A percentile compares a stretch with the other conserved stretches of the same genome.
phyloP scores from a whole-genome alignment of 1,284 basidiomycete genomes.

The Boletus mariae region DNA sequence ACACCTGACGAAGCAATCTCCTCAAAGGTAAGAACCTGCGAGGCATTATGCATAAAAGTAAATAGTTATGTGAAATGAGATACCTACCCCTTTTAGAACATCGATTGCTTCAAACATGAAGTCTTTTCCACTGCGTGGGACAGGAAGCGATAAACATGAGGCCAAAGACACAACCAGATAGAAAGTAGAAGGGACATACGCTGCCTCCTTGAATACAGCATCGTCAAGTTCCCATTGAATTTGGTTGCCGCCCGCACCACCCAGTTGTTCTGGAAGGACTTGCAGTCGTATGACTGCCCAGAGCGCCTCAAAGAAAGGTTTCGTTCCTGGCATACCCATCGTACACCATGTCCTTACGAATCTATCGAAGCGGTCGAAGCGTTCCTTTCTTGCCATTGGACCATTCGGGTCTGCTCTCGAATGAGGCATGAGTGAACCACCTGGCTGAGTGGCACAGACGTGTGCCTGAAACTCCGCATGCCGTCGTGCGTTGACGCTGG shows the following conservation, averaged over 20 bases:
- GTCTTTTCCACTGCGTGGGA: slow-evolving; percentile 63
- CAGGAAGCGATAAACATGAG: slow-evolving; percentile 12
- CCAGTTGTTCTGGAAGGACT: slow-evolving; percentile 64
- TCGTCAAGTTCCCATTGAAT: slow-evolving; percentile 82
- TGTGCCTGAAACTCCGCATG: slow-evolving; percentile 77
- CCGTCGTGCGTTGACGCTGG: slow-evolving; percentile 61
- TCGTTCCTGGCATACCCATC: slow-evolving; percentile 75
- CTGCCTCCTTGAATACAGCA: slow-evolving; percentile 79
- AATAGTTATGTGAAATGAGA: slow-evolving; percentile 14
- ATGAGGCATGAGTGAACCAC: slow-evolving; percentile 67
- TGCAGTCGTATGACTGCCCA: slow-evolving; percentile 76
- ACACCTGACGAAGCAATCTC: slow-evolving; percentile 48
- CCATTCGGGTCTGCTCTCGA: slow-evolving; percentile 60
- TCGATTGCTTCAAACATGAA: slow-evolving; percentile 82
- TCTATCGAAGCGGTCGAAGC: slow-evolving; percentile 63
- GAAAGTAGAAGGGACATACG: slow-evolving; percentile 48
- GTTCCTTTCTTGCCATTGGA: slow-evolving; percentile 64
- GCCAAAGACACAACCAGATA: slow-evolving; percentile 4
- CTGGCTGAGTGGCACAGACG: slow-evolving; percentile 65
- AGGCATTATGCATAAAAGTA: slow-evolving; percentile 4
- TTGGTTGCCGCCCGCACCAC: slow-evolving; percentile 62
- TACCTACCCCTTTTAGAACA: slow-evolving; percentile 74
- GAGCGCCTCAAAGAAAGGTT: slow-evolving; percentile 73
- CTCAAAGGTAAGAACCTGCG: slow-evolving; percentile 63
- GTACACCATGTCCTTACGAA: slow-evolving; percentile 76